These are phyloP conservation scores for Corynascus novoguineensis DNA, from an alignment of 495 filamentous ascomycete genomes.

Conservation along the genomic window DNA sequence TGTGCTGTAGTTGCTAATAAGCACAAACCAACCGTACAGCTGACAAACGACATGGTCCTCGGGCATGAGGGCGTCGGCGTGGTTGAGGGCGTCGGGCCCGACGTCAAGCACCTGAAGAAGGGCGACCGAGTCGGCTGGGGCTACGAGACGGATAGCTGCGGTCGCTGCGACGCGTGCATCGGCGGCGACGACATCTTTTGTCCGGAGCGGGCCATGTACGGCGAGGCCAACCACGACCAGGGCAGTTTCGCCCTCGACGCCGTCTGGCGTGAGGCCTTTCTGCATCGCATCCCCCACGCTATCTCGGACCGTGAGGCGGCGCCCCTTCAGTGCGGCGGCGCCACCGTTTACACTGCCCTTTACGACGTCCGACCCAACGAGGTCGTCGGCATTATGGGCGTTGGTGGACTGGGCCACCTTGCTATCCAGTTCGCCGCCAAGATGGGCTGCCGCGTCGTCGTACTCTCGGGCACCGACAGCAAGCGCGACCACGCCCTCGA, in stretches of 20 bases:
- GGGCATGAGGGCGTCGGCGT: slow-evolving; percentile 50
- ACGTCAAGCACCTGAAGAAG: slow-evolving; percentile 48
- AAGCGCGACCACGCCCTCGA: slow-evolving; percentile 51
- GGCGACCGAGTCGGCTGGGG: slow-evolving; percentile 58
- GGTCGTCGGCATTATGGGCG: slow-evolving; percentile 48
- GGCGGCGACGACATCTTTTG: slow-evolving; percentile 22
- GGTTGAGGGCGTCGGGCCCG: slow-evolving; percentile 49
- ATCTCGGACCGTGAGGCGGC: slow-evolving; percentile 42
- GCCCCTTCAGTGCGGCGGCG: slow-evolving; percentile 55
- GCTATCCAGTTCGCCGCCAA: slow-evolving; percentile 56
- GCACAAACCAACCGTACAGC: neutral
- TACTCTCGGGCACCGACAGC: slow-evolving; percentile 45
- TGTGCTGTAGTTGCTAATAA: neutral
- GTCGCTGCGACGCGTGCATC: slow-evolving; percentile 18
- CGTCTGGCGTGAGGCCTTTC: slow-evolving; percentile 30
- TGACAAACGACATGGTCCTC: slow-evolving; percentile 17
- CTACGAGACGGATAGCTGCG: slow-evolving; percentile 34
- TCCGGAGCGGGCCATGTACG: slow-evolving; percentile 15
- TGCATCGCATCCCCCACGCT: slow-evolving; percentile 40
- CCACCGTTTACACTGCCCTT: slow-evolving; percentile 50
- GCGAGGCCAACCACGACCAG: slow-evolving; percentile 14
- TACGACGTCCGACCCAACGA: slow-evolving; percentile 34
- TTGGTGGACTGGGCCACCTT: slow-evolving; percentile 57
- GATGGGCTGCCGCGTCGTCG: slow-evolving; percentile 55
- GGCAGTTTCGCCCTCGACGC: slow-evolving; percentile 22